Conservation (phyloP, 306 rosid genomes). For the Echinosophora koreensis region DNA sequence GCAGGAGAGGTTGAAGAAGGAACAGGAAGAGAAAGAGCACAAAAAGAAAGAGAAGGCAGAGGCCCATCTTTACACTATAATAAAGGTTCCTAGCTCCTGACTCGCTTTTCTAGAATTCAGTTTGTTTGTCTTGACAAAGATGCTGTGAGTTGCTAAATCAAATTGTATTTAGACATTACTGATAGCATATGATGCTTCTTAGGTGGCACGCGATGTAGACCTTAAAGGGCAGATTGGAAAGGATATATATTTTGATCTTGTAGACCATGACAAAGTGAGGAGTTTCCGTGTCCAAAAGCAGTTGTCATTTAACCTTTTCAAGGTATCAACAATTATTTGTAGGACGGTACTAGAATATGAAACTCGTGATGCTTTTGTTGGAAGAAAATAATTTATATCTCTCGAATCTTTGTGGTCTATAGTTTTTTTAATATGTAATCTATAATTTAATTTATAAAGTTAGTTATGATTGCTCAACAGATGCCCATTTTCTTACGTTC, state of each 20-base stretch:
- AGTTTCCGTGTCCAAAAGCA: slow-evolving; percentile 90
- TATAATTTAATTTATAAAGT: not conserved
- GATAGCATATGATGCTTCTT: slow-evolving; percentile 35
- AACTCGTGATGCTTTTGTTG: slow-evolving; percentile 20
- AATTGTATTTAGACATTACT: slow-evolving; percentile 26
- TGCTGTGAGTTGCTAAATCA: slow-evolving; percentile 30
- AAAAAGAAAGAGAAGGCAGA: slow-evolving; percentile 89
- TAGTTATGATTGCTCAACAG: not conserved
- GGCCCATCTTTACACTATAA: slow-evolving; percentile 86
- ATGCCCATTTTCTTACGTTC: not conserved
- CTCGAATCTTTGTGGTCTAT: not conserved
- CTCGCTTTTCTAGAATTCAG: slow-evolving; percentile 29
- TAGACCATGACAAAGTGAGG: slow-evolving; percentile 92
- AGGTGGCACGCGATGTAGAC: slow-evolving; percentile 91
- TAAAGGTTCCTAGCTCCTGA: slow-evolving; percentile 65
- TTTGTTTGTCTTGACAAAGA: slow-evolving; percentile 17
- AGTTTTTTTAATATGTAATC: not conserved
- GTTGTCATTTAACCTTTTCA: slow-evolving; percentile 69
- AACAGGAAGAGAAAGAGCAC: slow-evolving; percentile 91
- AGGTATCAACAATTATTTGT: slow-evolving; percentile 60
- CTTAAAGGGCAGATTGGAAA: slow-evolving; percentile 83
- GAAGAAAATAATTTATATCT: slow-evolving; percentile 6
- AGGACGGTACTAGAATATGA: not conserved
- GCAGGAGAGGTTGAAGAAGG: slow-evolving; percentile 93
- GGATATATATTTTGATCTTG: slow-evolving; percentile 92